These are phyloP conservation scores for Clarkia xantiana DNA, from an alignment of 345 rosid genomes.

Conservation along the genomic window DNA sequence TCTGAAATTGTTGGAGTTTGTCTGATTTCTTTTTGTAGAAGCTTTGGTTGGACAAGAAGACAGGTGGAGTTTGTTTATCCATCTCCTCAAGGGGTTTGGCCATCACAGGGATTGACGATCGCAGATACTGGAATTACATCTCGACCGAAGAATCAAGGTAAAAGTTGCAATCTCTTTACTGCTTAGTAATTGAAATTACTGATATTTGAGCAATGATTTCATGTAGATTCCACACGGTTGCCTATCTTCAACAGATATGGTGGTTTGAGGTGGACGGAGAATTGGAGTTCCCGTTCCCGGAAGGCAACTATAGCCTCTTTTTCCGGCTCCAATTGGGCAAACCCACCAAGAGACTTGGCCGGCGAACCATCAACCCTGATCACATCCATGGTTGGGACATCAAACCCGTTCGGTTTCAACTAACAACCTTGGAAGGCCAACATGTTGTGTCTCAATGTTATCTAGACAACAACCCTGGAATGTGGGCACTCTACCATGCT, in stretches of 20 bases:
- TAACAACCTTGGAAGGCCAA: conserved; percentile 65
- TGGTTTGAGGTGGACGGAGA: conserved; percentile 90
- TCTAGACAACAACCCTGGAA: conserved; percentile 42
- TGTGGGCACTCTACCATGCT: conserved; percentile 55
- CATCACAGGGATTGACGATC: conserved; percentile 16
- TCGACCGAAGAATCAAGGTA: conserved; percentile 20
- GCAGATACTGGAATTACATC: conserved; percentile 18
- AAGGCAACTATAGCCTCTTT: conserved; percentile 61
- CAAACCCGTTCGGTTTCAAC: conserved; percentile 69
- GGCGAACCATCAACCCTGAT: conserved; percentile 50
- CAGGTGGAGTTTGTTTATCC: conserved; percentile 17
- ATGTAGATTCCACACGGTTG: conserved; percentile 49
- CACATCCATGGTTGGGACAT: conserved; percentile 85
- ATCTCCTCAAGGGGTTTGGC: conserved; percentile 13
- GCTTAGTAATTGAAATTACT: no score
- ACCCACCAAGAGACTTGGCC: conserved; percentile 53
- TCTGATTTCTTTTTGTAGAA: conserved; percentile 24
- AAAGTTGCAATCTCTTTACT: not conserved
- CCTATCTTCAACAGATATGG: conserved; percentile 93
- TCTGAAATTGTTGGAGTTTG: no score
- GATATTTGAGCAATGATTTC: not conserved
- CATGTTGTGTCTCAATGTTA: conserved; percentile 32
- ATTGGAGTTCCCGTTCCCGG: conserved; percentile 63
- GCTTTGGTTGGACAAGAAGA: conserved; percentile 28
- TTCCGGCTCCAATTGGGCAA: conserved; percentile 69